A percentile compares a stretch with the other conserved stretches of the same genome.
These are phyloP conservation scores for Oenanthe javanica DNA, from an alignment of 140 eudicot species.

Conservation along the genomic window DNA sequence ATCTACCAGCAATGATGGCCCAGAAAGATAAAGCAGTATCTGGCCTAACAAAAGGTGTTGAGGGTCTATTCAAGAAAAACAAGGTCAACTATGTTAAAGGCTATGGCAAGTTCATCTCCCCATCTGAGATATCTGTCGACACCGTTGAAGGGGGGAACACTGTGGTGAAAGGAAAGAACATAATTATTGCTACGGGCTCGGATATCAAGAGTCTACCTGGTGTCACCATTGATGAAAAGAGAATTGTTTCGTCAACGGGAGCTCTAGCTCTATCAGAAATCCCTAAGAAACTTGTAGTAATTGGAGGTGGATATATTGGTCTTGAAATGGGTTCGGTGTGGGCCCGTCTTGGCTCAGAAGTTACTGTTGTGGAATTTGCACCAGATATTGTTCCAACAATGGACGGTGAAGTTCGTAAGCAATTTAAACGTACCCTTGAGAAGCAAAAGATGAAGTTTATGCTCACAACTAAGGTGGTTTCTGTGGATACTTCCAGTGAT, in stretches of 20 bases:
- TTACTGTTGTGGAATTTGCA: constrained; percentile 81
- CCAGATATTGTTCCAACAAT: constrained; percentile 73
- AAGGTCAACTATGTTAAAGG: constrained; percentile 81
- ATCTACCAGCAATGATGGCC: constrained; percentile 84
- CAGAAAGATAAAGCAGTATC: constrained; percentile 80
- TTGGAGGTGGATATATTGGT: constrained; percentile 88
- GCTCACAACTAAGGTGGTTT: constrained; percentile 53
- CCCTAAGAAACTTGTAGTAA: constrained; percentile 32
- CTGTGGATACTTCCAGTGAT: constrained; percentile 48
- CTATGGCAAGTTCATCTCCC: constrained; percentile 64
- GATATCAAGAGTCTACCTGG: constrained; percentile 79
- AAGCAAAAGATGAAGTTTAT: constrained; percentile 76
- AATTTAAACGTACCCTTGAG: constrained; percentile 71
- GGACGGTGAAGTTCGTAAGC: constrained; percentile 82
- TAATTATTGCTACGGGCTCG: constrained; percentile 80
- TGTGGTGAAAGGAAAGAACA: constrained; percentile 59
- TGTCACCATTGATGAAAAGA: constrained; percentile 67
- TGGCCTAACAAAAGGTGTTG: constrained; percentile 62
- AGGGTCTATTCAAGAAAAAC: constrained; percentile 77
- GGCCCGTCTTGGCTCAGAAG: constrained; percentile 89
- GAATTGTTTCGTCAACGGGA: constrained; percentile 45
- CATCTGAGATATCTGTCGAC: constrained; percentile 72
- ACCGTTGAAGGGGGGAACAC: constrained; percentile 60
- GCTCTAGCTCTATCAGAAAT: constrained; percentile 3
- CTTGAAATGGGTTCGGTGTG: constrained; percentile 91